Evolutionary conservation across 768 basidiomycete species (phyloP), one percentile per base, ranked within the genome.

Genomic region (Neoboletus magnificus): DNA sequence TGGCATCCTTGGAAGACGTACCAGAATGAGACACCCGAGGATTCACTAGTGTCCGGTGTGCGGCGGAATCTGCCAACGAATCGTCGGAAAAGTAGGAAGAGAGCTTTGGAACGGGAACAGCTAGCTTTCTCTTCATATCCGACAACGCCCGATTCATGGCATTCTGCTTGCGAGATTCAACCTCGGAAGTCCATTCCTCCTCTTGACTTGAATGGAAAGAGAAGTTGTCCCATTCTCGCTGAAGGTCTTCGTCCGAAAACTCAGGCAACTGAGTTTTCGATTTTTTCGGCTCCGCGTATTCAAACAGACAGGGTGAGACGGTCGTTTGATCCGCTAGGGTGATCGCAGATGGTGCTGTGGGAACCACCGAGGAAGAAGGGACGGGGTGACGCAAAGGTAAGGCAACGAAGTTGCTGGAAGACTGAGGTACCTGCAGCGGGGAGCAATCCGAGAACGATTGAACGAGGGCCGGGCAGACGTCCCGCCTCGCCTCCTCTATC

Each of bases 171-270:
- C 56, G 40, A 12, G 50, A 37, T 16, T 54, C 60, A 1, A 61
- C 55, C 15, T 63, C 62, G 0, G 50, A 47, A 3, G 62, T 63
- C 54, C 57, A 62, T 2, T 63, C 62, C 1, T 59, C 53, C 11
- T 7, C 44, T 33, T 54, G 41, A n/a, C 39, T 54, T 0, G 50
- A 59, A 18, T 53, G 36, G 16, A 59, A 62, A 23, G 54, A 55
- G 27, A 62, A 62, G 3, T 42, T 27, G 40, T 55, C 61, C 20
- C 55, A 62, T 35, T 59, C 60, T 40, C 49, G 51, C 11, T 48
- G 2, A 4, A 57, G 48, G 3, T 57, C 60, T 5, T 51, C 55
- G 4, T 62, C 61, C 1, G 61, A 55, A 33, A 55, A 59, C 27
- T 62, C 47, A 4, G 50, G 44, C 13, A 22, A 46, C n/a, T 16